A percentile compares a stretch with the other conserved stretches of the same genome.
phyloP scores from a whole-genome alignment of 345 rosid genomes.

The Camelina laxa region DNA sequence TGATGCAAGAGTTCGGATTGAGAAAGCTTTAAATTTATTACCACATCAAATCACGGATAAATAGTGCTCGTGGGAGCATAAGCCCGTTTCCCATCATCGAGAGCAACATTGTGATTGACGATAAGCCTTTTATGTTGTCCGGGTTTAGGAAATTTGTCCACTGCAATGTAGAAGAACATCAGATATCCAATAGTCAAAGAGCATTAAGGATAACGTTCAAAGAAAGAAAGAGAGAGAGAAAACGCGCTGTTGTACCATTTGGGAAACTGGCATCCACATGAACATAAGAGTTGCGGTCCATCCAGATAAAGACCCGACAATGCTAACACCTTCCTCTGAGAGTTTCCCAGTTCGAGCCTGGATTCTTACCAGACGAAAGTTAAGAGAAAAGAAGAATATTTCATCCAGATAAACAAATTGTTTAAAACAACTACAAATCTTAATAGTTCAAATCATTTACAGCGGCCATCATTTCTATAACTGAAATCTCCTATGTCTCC shows the following conservation, averaged over 20 bases:
- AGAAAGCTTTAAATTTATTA: constrained; percentile 42
- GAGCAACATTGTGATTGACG: constrained; percentile 84
- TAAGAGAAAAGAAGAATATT: constrained; percentile 9
- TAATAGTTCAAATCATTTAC: not conserved
- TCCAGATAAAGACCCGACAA: constrained; percentile 76
- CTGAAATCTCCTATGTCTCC: not conserved
- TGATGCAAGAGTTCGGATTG: not conserved
- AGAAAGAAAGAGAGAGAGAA: not conserved
- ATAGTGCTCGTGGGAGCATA: constrained; percentile 89
- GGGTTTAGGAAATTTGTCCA: constrained; percentile 92
- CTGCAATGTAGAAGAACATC: constrained; percentile 51
- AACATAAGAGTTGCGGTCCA: constrained; percentile 97
- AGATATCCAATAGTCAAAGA: constrained; percentile 12
- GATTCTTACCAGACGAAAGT: constrained; percentile 49
- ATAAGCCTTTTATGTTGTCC: constrained; percentile 82
- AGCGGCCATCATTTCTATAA: constrained; percentile 11
- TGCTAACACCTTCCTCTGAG: constrained; percentile 64
- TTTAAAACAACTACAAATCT: not conserved
- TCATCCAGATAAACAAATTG: not conserved
- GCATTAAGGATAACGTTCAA: not conserved
- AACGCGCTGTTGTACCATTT: constrained; percentile 57
- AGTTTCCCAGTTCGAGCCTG: constrained; percentile 85
- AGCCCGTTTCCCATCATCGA: constrained; percentile 93
- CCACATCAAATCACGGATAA: constrained; percentile 96
- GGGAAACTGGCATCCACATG: constrained; percentile 98